Percentiles rank a stretch among this genome's conserved stretches.
These are phyloP conservation scores for Boletus pseudopeckii DNA, from an alignment of 768 basidiomycete species.

Conservation along the genomic window DNA sequence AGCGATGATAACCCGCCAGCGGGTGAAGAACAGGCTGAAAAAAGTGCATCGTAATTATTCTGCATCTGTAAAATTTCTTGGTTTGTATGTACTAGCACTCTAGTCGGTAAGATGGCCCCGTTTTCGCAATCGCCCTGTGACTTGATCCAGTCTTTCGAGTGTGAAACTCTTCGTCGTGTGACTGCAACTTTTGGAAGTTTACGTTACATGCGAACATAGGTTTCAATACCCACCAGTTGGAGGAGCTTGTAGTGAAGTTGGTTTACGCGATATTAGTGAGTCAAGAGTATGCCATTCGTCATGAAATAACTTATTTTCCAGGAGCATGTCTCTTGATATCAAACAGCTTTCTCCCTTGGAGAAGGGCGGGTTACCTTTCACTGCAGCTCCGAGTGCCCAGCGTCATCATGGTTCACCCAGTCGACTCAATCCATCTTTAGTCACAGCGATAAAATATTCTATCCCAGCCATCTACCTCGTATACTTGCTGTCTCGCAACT, in stretches of 20 bases:
- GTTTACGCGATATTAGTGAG: constrained; percentile 1
- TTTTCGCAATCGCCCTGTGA: no score
- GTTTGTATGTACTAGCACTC: constrained; percentile 1
- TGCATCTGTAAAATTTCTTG: constrained; percentile 6
- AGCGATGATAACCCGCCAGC: constrained; percentile 17
- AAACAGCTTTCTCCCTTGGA: constrained; percentile 12
- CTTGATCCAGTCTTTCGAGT: no score
- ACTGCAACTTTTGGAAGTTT: neutral
- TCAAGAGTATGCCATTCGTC: neutral
- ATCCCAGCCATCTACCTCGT: constrained; percentile 20
- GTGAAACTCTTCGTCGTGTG: no score
- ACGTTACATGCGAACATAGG: neutral
- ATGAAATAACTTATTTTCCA: neutral
- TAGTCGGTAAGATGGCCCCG: no score
- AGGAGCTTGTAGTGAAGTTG: neutral
- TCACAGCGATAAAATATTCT: constrained; percentile 15
- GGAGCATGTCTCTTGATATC: constrained; percentile 5
- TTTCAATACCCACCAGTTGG: neutral
- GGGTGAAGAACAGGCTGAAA: constrained; percentile 17
- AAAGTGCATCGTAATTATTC: constrained; percentile 13
- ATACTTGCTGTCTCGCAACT: constrained; percentile 15
- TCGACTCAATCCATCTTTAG: constrained; percentile 1
- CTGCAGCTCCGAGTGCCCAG: neutral
- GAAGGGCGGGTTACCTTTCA: constrained; percentile 20
- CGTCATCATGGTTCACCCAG: neutral